Evolutionary conservation across 2,329 filamentous ascomycete species (phyloP), one percentile per base, ranked within the genome.

Genomic region (Rutstroemia sp.): DNA sequence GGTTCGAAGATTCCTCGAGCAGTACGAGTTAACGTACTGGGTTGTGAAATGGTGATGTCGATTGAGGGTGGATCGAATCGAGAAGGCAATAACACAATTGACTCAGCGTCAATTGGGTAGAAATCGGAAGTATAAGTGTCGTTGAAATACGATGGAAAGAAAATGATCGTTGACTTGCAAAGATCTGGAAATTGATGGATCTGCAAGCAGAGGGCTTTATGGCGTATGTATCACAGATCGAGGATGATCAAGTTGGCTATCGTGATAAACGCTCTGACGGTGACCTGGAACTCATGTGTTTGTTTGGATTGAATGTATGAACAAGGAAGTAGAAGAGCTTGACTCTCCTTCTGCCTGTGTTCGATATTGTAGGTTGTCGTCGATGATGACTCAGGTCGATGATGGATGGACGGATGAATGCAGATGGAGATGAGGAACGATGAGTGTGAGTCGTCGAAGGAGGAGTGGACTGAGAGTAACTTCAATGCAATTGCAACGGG

Each of bases 271-370:
- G 67, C 70, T 71, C 69, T 67, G 65, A 61, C 62, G 65, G 68
- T 67, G 65, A 63, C 62, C 62, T 67, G 65, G 71, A 71, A 67
- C 70, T 71, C 73, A 75, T 76, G 69, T 72, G 72, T 67, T 63
- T 62, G 58, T 61, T 57, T 54, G 62, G 66, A 61, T 65, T 65
- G 67, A 64, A 74, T 69, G 64, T 67, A 66, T 64, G 71, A 73
- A 72, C 67, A 73, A 55, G 71, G 71, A 67, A 69, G 70, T 72
- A 65, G 70, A 75, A 77, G 72, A 75, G 73, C 71, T 76, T 76
- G 71, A 77, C 75, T 78, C 75, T 73, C 73, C 63, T 65, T 65
- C 66, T 66, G 61, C 64, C 66, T 61, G 61, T 56, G 54, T 51
- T 56, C 54, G 27, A 46, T 16, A 27, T 21, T 46, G 48, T 50